Conservation (phyloP, 2,329 filamentous ascomycete species). For the Fusarium torreyae region DNA sequence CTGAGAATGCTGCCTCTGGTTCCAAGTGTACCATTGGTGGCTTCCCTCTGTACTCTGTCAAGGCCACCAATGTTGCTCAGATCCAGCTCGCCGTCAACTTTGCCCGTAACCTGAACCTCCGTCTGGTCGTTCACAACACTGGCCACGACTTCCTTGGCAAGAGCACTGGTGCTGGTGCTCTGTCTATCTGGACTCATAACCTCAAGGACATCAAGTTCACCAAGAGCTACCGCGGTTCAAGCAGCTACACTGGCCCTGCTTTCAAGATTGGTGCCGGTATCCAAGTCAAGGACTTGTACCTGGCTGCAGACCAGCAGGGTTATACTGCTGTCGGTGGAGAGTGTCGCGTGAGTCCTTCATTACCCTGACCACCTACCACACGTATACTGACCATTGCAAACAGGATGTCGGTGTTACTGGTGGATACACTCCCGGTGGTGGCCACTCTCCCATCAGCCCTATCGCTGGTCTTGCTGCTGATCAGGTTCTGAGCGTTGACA, state of each 20-base stretch:
- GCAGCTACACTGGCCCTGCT: slow-evolving; percentile 64
- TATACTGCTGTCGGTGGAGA: slow-evolving; percentile 69
- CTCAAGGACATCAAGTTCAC: slow-evolving; percentile 60
- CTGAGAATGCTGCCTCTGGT: slow-evolving; percentile 45
- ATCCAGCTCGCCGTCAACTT: slow-evolving; percentile 65
- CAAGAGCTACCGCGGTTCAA: slow-evolving; percentile 56
- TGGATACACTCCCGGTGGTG: slow-evolving; percentile 73
- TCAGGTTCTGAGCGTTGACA: slow-evolving; percentile 68
- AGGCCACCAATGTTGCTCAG: slow-evolving; percentile 60
- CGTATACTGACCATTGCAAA: background rate
- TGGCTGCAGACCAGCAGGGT: slow-evolving; percentile 61
- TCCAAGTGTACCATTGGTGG: slow-evolving; percentile 58
- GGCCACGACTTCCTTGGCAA: slow-evolving; percentile 70
- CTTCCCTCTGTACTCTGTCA: slow-evolving; percentile 60
- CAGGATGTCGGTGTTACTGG: slow-evolving; percentile 70
- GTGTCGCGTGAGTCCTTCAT: slow-evolving; percentile 50
- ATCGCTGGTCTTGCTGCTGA: slow-evolving; percentile 72
- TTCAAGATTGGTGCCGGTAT: slow-evolving; percentile 70
- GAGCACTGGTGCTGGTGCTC: slow-evolving; percentile 67
- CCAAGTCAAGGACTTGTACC: slow-evolving; percentile 62
- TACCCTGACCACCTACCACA: fast-evolving
- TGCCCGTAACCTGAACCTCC: slow-evolving; percentile 62
- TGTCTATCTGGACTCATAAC: slow-evolving; percentile 59
- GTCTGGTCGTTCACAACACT: slow-evolving; percentile 65
- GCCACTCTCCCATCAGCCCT: slow-evolving; percentile 67